Conservation (phyloP, 768 basidiomycete genomes). For the Cyclocybe cylindracea region DNA sequence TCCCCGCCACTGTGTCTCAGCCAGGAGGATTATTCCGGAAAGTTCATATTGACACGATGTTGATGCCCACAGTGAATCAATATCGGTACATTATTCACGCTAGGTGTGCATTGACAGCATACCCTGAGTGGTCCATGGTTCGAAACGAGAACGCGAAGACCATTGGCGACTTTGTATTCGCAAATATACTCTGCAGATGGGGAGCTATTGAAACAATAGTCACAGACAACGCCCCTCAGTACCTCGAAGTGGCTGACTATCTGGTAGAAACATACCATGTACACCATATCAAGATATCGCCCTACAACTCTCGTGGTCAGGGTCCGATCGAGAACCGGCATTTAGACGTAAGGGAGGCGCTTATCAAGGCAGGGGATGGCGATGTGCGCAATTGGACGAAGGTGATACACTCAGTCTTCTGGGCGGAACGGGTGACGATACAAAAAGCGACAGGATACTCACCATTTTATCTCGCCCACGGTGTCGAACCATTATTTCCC, state of each 20-base stretch:
- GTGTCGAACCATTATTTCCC: constrained; percentile 30
- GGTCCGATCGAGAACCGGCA: constrained; percentile 33
- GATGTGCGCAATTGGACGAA: constrained; percentile 31
- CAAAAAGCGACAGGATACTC: constrained; percentile 30
- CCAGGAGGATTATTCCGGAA: constrained; percentile 27
- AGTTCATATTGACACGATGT: constrained; percentile 39
- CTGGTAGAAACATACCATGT: constrained; percentile 27
- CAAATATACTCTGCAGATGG: constrained; percentile 22
- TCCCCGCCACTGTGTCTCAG: constrained; percentile 21
- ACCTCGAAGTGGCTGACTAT: constrained; percentile 12
- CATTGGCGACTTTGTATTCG: constrained; percentile 13
- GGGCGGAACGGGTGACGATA: constrained; percentile 32
- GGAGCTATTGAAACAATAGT: constrained; percentile 37
- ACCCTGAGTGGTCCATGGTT: constrained; percentile 11
- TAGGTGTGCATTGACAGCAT: constrained; percentile 9
- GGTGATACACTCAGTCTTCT: constrained; percentile 24
- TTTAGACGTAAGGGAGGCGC: constrained; percentile 23
- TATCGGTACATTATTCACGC: constrained; percentile 25
- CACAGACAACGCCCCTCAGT: constrained; percentile 21
- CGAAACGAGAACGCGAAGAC: constrained; percentile 1
- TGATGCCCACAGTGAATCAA: constrained; percentile 26
- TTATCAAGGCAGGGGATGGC: constrained; percentile 31
- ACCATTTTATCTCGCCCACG: constrained; percentile 33
- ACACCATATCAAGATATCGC: constrained; percentile 37
- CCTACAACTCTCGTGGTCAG: constrained; percentile 42